Base-by-base conservation (phyloP, 208 protist genomes). In the Polymyxa betae region DNA sequence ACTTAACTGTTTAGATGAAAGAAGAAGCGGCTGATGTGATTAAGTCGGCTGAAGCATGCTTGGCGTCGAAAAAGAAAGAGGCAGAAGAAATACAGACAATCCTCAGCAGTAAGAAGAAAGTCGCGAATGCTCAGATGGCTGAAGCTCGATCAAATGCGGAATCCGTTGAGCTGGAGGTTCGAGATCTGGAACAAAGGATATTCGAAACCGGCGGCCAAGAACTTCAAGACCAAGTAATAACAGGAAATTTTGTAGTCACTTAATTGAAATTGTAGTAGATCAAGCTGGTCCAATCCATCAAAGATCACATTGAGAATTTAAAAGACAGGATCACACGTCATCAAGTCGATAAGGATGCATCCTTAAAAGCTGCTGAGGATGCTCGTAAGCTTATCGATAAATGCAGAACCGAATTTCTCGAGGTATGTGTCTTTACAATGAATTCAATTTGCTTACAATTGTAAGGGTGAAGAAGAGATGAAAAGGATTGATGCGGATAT, bases 161-260 rank as follows among this genome's bases (percentile, higher is more conserved):
- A 40, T 77, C 45, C 29, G 5, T 91, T n/a, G 78, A 91, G 43
- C 32, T 1, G 24, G 88, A 91, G 91, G 90, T 91, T 91, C n/a
- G 20, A 32, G 89, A 32, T 40, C n/a, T 91, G 0, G 78, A 91
- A 68, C 90, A 91, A n/a, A 91, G 91, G 44, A 91, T 91, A 5
- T 43, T 91, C 12, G 90, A 91, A 1, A n/a, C 49, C 45, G 88
- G 88, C 12, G 88, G 88, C 12, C 46, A 40, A 77, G 1, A 64
- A n/a, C 54, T 89, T n/a, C 88, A 72, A 66, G 54, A 89, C 16
- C 88, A 88, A 88, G 44, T 60, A 88, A 29, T 60, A 5, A 60
- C 24, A 5, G 49, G 12, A 24, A 60, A 29, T 24, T 29, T 24
- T 60, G 5, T 60, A 60, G 49, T 60, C 49, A 60, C 49, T 24